A percentile compares a stretch with the other conserved stretches of the same genome.
Conservation (phyloP, 495 filamentous ascomycete species). For the Penicillium macrosclerotiorum region DNA sequence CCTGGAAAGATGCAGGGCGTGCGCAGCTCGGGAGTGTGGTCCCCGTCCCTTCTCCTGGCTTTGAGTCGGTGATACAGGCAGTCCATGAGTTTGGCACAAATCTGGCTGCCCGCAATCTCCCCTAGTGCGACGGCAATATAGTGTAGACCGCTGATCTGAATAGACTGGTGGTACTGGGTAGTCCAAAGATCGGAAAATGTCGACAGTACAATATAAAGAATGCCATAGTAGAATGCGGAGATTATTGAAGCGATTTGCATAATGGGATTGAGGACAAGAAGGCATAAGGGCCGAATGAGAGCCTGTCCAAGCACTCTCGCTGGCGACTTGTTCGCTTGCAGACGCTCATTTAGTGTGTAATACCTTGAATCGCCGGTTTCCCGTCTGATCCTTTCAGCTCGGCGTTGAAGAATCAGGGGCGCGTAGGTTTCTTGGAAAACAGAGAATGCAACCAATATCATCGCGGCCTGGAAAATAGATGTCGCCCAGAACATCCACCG, state of each 20-base stretch:
- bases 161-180: slow-evolving; percentile 46
- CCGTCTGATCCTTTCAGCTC: slow-evolving; percentile 49
- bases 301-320: slow-evolving; percentile 23
- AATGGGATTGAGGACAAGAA: slow-evolving; percentile 52
- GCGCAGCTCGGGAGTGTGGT: slow-evolving; percentile 9
- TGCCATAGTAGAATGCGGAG: slow-evolving; percentile 60
- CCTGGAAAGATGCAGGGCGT: slow-evolving; percentile 6
- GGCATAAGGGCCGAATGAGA: slow-evolving; percentile 43
- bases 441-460: slow-evolving; percentile 14
- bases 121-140: slow-evolving; percentile 61
- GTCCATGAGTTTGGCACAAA: slow-evolving; percentile 55
- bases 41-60: slow-evolving; percentile 22
- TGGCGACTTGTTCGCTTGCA: slow-evolving; percentile 9
- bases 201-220: slow-evolving; percentile 64
- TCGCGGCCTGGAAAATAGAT: slow-evolving; percentile 24
- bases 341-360: slow-evolving; percentile 10
- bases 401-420: slow-evolving; percentile 52
- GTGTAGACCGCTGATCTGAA: slow-evolving; percentile 57
- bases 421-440: slow-evolving; percentile 59
- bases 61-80: slow-evolving; percentile 54
- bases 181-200: slow-evolving; percentile 60
- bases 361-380: slow-evolving; percentile 53
- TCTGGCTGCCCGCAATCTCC: slow-evolving; percentile 56
- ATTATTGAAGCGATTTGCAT: slow-evolving; percentile 53
- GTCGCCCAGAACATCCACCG: slow-evolving; percentile 54